Conservation (phyloP, 169 alveolate species). For the Eimeria falciformis region DNA sequence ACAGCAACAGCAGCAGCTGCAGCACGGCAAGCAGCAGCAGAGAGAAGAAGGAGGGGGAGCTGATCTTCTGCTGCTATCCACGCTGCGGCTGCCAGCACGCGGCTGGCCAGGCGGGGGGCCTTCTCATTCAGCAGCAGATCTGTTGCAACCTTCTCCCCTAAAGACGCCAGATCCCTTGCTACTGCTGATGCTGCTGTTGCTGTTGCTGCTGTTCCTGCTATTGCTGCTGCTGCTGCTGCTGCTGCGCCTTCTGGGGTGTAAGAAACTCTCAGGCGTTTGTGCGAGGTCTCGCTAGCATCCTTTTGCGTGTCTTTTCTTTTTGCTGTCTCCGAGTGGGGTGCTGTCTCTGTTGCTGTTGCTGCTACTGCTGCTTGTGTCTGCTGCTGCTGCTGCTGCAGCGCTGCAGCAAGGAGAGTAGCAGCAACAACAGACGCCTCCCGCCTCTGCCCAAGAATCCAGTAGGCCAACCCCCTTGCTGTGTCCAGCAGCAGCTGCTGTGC, state of each 20-base stretch:
- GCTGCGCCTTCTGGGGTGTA: too few species aligned
- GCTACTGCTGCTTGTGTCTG: slow-evolving; percentile 46
- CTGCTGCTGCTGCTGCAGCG: background rate
- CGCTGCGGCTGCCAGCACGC: slow-evolving; percentile 60
- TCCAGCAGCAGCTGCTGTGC: slow-evolving; percentile 59
- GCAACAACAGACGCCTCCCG: slow-evolving; percentile 46
- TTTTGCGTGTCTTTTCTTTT: background rate
- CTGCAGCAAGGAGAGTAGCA: slow-evolving; percentile 63
- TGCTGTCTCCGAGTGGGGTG: background rate
- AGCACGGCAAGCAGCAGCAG: slow-evolving; percentile 59
- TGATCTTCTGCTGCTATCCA: slow-evolving; percentile 38
- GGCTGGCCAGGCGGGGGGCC: slow-evolving; percentile 65
- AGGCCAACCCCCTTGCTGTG: slow-evolving; percentile 56
- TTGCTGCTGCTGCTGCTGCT: background rate
- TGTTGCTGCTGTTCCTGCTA: slow-evolving; percentile 43
- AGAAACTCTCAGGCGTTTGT: slow-evolving; percentile 26
- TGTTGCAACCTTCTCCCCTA: slow-evolving; percentile 52
- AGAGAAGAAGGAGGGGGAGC: slow-evolving; percentile 26
- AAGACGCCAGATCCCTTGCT: slow-evolving; percentile 6
- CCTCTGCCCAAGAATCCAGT: slow-evolving; percentile 2
- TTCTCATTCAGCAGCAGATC: slow-evolving; percentile 55
- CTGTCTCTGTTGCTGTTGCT: slow-evolving; percentile 25
- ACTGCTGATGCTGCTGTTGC: slow-evolving; percentile 60
- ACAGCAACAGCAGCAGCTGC: slow-evolving; percentile 50
- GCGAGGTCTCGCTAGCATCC: background rate